These are phyloP conservation scores for Colletotrichum sp. DNA, from an alignment of 2,329 filamentous ascomycete genomes.

Conservation along the genomic window DNA sequence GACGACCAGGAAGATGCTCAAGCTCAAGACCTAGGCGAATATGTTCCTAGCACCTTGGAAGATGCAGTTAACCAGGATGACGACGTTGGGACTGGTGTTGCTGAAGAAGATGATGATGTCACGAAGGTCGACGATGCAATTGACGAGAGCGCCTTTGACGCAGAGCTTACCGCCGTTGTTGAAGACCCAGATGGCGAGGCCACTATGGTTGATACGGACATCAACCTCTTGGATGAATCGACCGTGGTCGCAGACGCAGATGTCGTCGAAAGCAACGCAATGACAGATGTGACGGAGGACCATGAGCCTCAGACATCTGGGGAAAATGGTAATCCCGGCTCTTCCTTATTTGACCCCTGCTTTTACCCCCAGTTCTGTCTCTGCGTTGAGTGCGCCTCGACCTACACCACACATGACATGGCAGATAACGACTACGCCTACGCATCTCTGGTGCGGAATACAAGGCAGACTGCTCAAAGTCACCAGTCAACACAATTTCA, in stretches of 20 bases:
- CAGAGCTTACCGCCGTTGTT: background rate
- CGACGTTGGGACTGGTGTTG: background rate
- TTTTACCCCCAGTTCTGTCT: conserved; percentile 15
- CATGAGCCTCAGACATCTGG: background rate
- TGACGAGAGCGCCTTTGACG: background rate
- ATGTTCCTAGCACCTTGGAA: background rate
- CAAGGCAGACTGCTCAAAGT: background rate
- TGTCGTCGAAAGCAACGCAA: background rate
- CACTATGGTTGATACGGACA: conserved; percentile 7
- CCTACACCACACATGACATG: background rate
- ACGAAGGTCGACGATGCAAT: background rate
- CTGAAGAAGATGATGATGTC: background rate
- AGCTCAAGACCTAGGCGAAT: background rate
- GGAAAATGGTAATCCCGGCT: conserved; percentile 15
- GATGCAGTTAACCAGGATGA: background rate
- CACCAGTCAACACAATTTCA: background rate
- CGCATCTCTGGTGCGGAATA: background rate
- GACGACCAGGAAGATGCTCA: conserved; percentile 5
- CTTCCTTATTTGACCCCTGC: background rate
- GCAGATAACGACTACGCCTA: conserved; percentile 9
- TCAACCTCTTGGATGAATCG: background rate
- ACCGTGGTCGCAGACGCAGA: background rate
- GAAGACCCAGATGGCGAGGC: background rate
- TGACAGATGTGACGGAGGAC: background rate
- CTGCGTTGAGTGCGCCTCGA: conserved; percentile 1